Evolutionary conservation across 2,329 filamentous ascomycete genomes (phyloP).

Genomic region (Elsinoe necatrix): DNA sequence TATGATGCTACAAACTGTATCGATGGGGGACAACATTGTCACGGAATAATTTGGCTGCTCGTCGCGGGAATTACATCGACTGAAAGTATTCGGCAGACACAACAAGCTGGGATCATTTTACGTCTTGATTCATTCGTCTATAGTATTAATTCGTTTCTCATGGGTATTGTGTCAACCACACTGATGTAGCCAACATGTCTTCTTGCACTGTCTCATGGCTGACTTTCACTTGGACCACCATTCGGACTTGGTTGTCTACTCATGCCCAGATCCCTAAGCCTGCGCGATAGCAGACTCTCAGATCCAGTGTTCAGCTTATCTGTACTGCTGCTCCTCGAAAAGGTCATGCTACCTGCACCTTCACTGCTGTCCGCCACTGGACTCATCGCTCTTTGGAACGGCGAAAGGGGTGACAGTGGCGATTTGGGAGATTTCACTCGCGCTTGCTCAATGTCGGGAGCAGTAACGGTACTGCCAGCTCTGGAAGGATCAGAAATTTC

Average conservation of each 20-base stretch:
- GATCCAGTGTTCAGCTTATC: conserved; percentile 60
- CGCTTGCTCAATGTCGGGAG: conserved; percentile 13
- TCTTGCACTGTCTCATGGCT: not conserved
- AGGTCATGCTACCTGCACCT: conserved; percentile 19
- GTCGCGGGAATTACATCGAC: too few species aligned
- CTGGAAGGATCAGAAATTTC: conserved; percentile 11
- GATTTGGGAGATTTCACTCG: conserved; percentile 21
- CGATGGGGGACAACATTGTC: too few species aligned
- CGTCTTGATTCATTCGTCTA: not conserved
- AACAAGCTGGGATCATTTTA: not conserved
- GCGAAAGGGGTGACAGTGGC: conserved; percentile 19
- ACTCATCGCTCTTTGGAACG: conserved; percentile 18
- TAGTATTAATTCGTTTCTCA: not conserved
- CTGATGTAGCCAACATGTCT: too few species aligned
- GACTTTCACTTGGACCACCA: not conserved
- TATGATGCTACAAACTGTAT: not conserved
- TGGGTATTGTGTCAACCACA: not conserved
- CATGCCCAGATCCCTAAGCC: conserved; percentile 55
- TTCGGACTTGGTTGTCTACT: not conserved
- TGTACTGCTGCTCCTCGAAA: conserved; percentile 39
- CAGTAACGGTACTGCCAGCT: not conserved
- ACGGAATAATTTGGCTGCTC: too few species aligned
- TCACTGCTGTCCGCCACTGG: conserved; percentile 17
- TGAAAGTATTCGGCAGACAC: too few species aligned
- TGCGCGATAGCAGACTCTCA: conserved; percentile 56